These are phyloP conservation scores for Hypoxylon fragiforme DNA, from an alignment of 495 filamentous ascomycete species.

Conservation along the genomic window DNA sequence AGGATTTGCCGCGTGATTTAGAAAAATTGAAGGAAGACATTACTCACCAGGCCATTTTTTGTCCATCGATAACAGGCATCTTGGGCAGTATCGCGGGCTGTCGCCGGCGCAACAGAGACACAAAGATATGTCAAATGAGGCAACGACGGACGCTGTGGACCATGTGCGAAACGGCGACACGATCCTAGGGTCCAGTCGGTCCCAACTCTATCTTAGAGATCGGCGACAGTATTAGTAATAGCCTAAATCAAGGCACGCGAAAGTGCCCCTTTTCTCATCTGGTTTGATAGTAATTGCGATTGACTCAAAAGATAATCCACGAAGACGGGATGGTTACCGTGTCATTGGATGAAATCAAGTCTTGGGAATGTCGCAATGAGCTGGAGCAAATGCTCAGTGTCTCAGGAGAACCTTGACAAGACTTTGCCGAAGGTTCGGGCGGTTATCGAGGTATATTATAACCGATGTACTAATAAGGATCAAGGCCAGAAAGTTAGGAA, in stretches of 20 bases:
- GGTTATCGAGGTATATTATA: slow-evolving; percentile 12
- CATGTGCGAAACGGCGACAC: slow-evolving; percentile 8
- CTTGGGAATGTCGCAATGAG: too few species aligned
- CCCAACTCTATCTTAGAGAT: slow-evolving; percentile 10
- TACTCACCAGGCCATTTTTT: slow-evolving; percentile 63
- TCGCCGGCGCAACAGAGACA: slow-evolving; percentile 12
- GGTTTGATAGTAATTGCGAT: slow-evolving; percentile 8
- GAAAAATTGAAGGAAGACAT: slow-evolving; percentile 11
- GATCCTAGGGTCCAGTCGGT: background rate
- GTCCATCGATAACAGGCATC: slow-evolving; percentile 60
- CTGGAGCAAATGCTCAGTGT: too few species aligned
- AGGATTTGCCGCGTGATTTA: slow-evolving; percentile 4
- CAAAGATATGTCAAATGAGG: background rate
- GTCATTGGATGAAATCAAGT: slow-evolving; percentile 10
- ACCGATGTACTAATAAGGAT: slow-evolving; percentile 8
- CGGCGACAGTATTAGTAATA: background rate
- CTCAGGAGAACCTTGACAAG: slow-evolving; percentile 7
- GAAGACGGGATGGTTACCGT: slow-evolving; percentile 1
- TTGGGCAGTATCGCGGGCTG: slow-evolving; percentile 21
- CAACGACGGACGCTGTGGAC: slow-evolving; percentile 3
- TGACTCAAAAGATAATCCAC: background rate
- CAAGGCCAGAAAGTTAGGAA: background rate
- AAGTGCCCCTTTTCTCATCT: background rate
- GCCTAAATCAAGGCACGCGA: background rate
- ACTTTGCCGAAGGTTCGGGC: background rate